Conservation (phyloP, 148 eudicot genomes). For the Nepenthes gracilis region DNA sequence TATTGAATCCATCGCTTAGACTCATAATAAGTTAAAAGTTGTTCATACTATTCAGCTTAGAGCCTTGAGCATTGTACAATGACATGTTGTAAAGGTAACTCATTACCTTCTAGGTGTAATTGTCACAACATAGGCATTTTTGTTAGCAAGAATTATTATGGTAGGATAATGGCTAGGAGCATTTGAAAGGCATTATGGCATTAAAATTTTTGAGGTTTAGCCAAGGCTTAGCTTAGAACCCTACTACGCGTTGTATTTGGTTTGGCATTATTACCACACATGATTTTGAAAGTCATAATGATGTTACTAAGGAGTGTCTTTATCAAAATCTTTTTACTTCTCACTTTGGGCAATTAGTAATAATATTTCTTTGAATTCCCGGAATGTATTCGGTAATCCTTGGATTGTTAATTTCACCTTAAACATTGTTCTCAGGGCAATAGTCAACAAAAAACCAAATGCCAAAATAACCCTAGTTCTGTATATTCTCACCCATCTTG, state of each 20-base stretch:
- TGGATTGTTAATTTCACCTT: too few relatives aligned
- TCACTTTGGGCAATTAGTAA: too few relatives aligned
- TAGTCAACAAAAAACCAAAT: too few relatives aligned
- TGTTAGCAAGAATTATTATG: constrained; percentile 9
- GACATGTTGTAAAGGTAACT: constrained; percentile 7
- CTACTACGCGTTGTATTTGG: constrained; percentile 7
- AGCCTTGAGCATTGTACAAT: constrained; percentile 15
- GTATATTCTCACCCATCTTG: too few relatives aligned
- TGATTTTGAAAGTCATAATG: constrained; percentile 7
- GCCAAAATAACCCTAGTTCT: too few relatives aligned
- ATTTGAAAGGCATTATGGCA: constrained; percentile 9
- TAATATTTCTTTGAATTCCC: too few relatives aligned
- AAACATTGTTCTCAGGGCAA: too few relatives aligned
- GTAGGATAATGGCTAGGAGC: constrained; percentile 13
- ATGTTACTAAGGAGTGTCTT: background rate
- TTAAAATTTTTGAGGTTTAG: constrained; percentile 3
- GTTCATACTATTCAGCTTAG: constrained; percentile 3
- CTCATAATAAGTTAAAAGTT: constrained; percentile 6
- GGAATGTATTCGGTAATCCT: too few relatives aligned
- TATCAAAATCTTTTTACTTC: too few relatives aligned
- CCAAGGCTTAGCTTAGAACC: constrained; percentile 7
- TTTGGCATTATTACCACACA: constrained; percentile 2
- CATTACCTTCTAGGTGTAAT: constrained; percentile 14
- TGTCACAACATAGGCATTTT: constrained; percentile 8
- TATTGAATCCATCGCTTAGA: constrained; percentile 10